Percentiles rank a stretch among this genome's conserved stretches.
Evolutionary conservation across 306 rosid species (phyloP).

Genomic region (Acacia crassicarpa): DNA sequence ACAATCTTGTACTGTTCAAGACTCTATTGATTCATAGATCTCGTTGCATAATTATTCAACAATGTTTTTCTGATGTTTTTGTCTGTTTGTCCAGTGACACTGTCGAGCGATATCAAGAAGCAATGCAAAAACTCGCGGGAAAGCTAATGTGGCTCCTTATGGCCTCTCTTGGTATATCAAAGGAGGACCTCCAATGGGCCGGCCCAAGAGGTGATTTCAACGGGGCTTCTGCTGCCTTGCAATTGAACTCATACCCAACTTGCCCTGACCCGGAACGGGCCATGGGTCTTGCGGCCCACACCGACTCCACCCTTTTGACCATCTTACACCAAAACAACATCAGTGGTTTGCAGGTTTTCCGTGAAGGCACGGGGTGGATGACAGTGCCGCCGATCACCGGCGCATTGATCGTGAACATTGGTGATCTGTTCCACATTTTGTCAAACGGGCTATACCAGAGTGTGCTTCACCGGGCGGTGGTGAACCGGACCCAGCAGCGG

Average conservation of each 20-base stretch:
- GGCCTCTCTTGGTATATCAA: slow-evolving; percentile 60
- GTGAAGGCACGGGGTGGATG: slow-evolving; percentile 70
- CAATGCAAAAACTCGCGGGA: slow-evolving; percentile 68
- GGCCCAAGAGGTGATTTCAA: slow-evolving; percentile 49
- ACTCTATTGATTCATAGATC: slow-evolving; percentile 8
- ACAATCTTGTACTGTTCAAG: slow-evolving; percentile 22
- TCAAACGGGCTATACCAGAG: slow-evolving; percentile 74
- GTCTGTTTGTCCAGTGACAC: slow-evolving; percentile 46
- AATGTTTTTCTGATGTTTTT: slow-evolving; percentile 10
- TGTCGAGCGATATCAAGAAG: slow-evolving; percentile 52
- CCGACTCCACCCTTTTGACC: slow-evolving; percentile 80
- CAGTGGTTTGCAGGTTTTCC: slow-evolving; percentile 69
- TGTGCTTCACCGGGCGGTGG: slow-evolving; percentile 73
- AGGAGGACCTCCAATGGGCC: slow-evolving; percentile 68
- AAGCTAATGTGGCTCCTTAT: slow-evolving; percentile 72
- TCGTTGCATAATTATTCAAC: slow-evolving; percentile 12
- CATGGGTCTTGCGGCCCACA: slow-evolving; percentile 90
- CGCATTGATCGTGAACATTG: slow-evolving; percentile 56
- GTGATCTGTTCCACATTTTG: slow-evolving; percentile 75
- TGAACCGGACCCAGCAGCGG: slow-evolving; percentile 66
- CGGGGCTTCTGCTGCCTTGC: slow-evolving; percentile 56
- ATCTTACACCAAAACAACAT: slow-evolving; percentile 71
- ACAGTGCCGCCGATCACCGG: slow-evolving; percentile 53
- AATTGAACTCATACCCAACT: slow-evolving; percentile 74
- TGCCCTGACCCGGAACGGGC: slow-evolving; percentile 97